Evolutionary conservation across 1,284 basidiomycete genomes (phyloP), one percentile per base, ranked within the genome.

Genomic region (Pseudomicrostroma phylloplanum): DNA sequence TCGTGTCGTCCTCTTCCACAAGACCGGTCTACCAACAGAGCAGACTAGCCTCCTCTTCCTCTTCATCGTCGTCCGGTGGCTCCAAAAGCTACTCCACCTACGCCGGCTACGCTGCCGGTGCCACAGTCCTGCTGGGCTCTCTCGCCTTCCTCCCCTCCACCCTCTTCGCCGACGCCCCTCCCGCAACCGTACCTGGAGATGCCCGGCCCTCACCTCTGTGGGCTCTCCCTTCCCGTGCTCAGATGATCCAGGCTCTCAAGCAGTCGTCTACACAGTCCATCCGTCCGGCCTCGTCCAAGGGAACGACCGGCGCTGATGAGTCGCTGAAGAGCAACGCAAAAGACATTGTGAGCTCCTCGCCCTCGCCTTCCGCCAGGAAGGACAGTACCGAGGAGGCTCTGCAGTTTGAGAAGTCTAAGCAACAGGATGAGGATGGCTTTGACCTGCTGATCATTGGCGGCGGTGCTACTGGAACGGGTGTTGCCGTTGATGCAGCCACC

Each of bases 401-500:
- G 13, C 65, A 61, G 21, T 60, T 65, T 12, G 66, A 61, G 56
- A 68, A 67, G 21, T 61, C 67, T 23, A 62, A 71, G 25, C 23
- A 8, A 36, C 69, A 68, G n/a, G 71, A 75, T 42, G 74, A 63
- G 23, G 63, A 76, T 8, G 77, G 76, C 48, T 79, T 76, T 59
- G 81, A 96, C 66, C 83, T 96, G 48, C 82, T 96, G 66, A 86
- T 96, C 59, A 90, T 94, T 23, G 93, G 93, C 56, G 84, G 84
- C 62, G 93, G 94, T 48, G 94, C 94, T 1, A 96, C 92, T 0
- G 93, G 94, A 53, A 88, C 92, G 0, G 94, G 94, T 61, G 88
- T 92, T 6, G 93, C 92, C 4, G 85, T 97, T 26, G 94, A 98
- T 80, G 94, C 94, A 39, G 92, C 89, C 12, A 91, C 87, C 71